These are phyloP conservation scores for Chaetomiaceae sp. DNA, from an alignment of 2,329 filamentous ascomycete species.

Conservation along the genomic window DNA sequence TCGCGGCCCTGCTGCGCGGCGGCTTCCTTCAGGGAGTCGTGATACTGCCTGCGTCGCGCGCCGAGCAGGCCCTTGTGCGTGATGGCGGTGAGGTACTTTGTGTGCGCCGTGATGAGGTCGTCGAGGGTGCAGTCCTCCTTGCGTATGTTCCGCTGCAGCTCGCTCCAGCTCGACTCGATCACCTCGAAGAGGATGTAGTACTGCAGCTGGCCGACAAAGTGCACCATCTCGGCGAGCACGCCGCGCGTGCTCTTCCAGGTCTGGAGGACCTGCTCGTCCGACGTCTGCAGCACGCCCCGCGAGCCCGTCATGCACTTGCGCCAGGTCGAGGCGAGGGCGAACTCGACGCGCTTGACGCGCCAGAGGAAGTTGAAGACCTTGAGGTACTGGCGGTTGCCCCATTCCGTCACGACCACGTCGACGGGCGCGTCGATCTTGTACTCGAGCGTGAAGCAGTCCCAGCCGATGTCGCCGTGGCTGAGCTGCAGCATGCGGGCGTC, in stretches of 20 bases:
- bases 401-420: conserved; percentile 94
- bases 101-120: conserved; percentile 89
- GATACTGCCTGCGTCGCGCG: conserved; percentile 50
- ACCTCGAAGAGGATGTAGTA: conserved; percentile 99
- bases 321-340: conserved; percentile 86
- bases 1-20: conserved; percentile 31
- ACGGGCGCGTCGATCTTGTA: conserved; percentile 97
- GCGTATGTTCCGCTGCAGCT: conserved; percentile 75
- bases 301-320: conserved; percentile 93
- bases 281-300: conserved; percentile 78
- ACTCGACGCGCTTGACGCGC: conserved; percentile 97
- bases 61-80: conserved; percentile 94
- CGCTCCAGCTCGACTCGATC: conserved; percentile 92
- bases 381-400: conserved; percentile 91
- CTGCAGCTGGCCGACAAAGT: conserved; percentile 94
- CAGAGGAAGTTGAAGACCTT: conserved; percentile 99
- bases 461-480: conserved; percentile 93
- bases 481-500: conserved; percentile 98
- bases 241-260: conserved; percentile 91
- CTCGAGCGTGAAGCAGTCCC: conserved; percentile 98
- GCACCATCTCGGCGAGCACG: conserved; percentile 93
- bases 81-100: conserved; percentile 84
- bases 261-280: conserved; percentile 62
- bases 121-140: conserved; percentile 89
- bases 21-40: conserved; percentile 32